Evolutionary conservation across 139 green algal species (phyloP).

Genomic region (Coelastrella sp.): DNA sequence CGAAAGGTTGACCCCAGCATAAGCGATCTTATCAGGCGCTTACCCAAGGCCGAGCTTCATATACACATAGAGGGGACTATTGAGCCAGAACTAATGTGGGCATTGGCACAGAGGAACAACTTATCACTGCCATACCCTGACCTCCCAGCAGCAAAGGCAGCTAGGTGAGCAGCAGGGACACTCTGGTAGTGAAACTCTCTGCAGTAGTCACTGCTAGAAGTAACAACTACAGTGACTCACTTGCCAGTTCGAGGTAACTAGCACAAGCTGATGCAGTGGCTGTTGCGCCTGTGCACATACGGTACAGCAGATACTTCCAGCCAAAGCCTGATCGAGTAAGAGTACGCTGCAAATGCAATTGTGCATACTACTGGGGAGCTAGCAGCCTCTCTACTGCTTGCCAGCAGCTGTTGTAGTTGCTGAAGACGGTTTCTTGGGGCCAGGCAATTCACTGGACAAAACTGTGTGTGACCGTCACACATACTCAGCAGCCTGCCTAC

Average conservation of each 20-base stretch:
- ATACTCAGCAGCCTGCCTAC: neutral
- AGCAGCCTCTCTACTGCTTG: too few species aligned
- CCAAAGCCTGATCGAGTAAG: neutral
- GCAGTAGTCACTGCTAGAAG: neutral
- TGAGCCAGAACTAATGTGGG: conserved; percentile 67
- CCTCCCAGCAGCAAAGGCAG: conserved; percentile 33
- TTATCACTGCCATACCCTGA: conserved; percentile 51
- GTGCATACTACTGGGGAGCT: too few species aligned
- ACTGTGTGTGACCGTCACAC: neutral
- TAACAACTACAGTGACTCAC: neutral
- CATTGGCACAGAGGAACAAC: conserved; percentile 58
- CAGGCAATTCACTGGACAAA: neutral
- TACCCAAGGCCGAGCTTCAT: conserved; percentile 68
- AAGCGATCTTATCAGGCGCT: conserved; percentile 36
- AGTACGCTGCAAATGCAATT: too few species aligned
- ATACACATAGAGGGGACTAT: conserved; percentile 70
- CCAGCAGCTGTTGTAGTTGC: too few species aligned
- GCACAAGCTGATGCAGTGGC: neutral
- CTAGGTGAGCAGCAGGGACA: conserved; percentile 19
- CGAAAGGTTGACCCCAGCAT: neutral
- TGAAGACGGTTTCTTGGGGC: too few species aligned
- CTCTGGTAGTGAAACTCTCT: neutral
- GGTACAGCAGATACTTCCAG: neutral
- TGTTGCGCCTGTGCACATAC: neutral
- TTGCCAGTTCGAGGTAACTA: too few species aligned